Evolutionary conservation across 2,329 filamentous ascomycete species (phyloP), one percentile per base, ranked within the genome.

Genomic region (Metarhizium rileyi): DNA sequence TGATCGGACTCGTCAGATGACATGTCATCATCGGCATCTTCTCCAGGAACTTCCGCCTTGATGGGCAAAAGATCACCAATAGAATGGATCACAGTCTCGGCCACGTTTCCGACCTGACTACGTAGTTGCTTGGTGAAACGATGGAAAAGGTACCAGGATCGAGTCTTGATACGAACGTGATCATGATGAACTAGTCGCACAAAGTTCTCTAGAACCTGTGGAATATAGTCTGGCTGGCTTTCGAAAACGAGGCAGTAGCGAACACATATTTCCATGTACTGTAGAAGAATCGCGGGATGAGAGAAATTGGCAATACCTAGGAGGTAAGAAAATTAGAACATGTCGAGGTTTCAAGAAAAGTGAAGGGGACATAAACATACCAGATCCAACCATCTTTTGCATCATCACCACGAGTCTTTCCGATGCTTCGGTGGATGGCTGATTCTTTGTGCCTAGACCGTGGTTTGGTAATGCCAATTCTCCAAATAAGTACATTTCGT

Each of bases 221-320:
- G 87, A 46, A 97, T 94, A 53, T 88, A 83, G 22, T 84, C 75
- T 27, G 83, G 76, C 61, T 95, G 87, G 50, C 82, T 81, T 62
- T 97, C 90, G 63, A 98, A 97, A 66, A 96, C 95, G 26, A 83
- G 80, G 63, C 85, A 87, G 68, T 98, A 98, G 46, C 93, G 84
- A 49, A 95, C 90, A 65, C 90, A 95, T 33, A 95, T 95, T 66
- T 98, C 93, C 90, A 98, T 96, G 63, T 95, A 98, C 68, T 96
- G 90, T 22, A 98, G 75, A 55, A 96, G 81, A 47, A 96, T 90
- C 16, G 90, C 89, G 1, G 93, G 91, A 63, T 97, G 93, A 16
- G 84, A 82, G 66, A 91, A 94, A 41, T 78, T 85, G 52, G 88
- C 84, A 57, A 96, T 86, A 57, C 87, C 89, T 90, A 5, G 28